Percentiles rank a stretch among this genome's conserved stretches.
These are phyloP conservation scores for Striga hermonthica DNA, from an alignment of 305 asterid species.

Conservation along the genomic window DNA sequence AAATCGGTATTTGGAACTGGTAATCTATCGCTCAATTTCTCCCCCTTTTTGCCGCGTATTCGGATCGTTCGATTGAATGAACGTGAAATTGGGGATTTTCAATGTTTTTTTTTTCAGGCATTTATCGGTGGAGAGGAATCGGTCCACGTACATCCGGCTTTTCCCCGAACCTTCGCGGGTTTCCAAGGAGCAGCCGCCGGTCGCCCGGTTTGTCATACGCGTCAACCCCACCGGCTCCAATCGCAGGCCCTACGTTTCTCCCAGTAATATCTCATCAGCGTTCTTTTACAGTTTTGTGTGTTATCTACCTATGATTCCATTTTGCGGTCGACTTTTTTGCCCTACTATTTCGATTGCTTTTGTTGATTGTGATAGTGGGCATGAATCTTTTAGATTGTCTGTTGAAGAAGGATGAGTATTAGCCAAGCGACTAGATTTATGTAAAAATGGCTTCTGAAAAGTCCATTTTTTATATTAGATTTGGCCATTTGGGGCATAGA, in stretches of 20 bases:
- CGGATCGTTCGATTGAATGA: neutral
- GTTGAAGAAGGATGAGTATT: neutral
- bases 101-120: conserved; percentile 44
- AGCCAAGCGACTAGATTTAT: neutral
- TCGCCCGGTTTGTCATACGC: conserved; percentile 78
- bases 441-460: neutral
- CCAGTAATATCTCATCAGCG: conserved; percentile 41
- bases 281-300: neutral
- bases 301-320: neutral
- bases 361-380: neutral
- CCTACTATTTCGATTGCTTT: neutral
- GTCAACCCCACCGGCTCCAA: conserved; percentile 58
- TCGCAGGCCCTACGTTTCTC: conserved; percentile 80
- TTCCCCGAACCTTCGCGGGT: conserved; percentile 84
- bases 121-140: conserved; percentile 78
- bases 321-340: neutral
- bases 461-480: neutral
- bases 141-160: conserved; percentile 71
- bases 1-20: conserved; percentile 95
- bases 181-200: conserved; percentile 87
- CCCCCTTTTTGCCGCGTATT: neutral
- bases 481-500: neutral
- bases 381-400: neutral
- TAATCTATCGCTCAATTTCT: conserved; percentile 19
- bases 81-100: conserved; percentile 13